phyloP scores from a whole-genome alignment of 1,284 basidiomycete genomes.

The Mycena citricolor region DNA sequence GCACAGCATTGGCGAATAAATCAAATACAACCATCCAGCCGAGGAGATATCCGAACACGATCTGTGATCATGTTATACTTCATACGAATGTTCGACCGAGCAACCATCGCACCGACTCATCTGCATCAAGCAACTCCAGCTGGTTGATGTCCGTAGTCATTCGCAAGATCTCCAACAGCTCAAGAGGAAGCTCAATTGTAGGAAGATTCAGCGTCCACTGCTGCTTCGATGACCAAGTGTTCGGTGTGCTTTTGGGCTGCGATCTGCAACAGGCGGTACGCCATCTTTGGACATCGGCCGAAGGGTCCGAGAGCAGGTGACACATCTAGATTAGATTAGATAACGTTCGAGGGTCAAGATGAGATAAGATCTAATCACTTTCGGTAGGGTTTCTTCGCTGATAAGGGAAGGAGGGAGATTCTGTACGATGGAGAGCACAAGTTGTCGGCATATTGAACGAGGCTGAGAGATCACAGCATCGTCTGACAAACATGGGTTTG shows the following conservation, averaged over 20 bases:
- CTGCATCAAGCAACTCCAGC: conserved; percentile 26
- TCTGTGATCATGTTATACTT: conserved; percentile 34
- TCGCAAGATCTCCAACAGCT: conserved; percentile 67
- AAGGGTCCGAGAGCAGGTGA: conserved; percentile 69
- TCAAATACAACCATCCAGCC: conserved; percentile 91
- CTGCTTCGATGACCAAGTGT: conserved; percentile 81
- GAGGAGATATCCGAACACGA: conserved; percentile 69
- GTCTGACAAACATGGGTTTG: conserved; percentile 34
- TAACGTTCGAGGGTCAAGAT: conserved; percentile 1
- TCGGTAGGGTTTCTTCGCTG: conserved; percentile 61
- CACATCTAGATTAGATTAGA: conserved; percentile 54
- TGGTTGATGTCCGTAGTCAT: conserved; percentile 43
- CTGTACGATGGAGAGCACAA: conserved; percentile 67
- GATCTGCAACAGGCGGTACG: conserved; percentile 63
- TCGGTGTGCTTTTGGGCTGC: conserved; percentile 73
- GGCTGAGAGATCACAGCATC: conserved; percentile 52
- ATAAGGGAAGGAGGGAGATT: conserved; percentile 66
- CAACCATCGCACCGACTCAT: conserved; percentile 16
- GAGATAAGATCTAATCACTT: conserved; percentile 40
- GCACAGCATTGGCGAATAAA: conserved; percentile 82
- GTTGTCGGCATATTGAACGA: conserved; percentile 63
- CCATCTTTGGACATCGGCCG: conserved; percentile 68
- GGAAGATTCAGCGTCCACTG: conserved; percentile 61
- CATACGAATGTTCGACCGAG: background rate
- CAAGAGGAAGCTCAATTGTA: conserved; percentile 60